Evolutionary conservation across 306 rosid genomes (phyloP).

Genomic region (Begonia peltatifolia): DNA sequence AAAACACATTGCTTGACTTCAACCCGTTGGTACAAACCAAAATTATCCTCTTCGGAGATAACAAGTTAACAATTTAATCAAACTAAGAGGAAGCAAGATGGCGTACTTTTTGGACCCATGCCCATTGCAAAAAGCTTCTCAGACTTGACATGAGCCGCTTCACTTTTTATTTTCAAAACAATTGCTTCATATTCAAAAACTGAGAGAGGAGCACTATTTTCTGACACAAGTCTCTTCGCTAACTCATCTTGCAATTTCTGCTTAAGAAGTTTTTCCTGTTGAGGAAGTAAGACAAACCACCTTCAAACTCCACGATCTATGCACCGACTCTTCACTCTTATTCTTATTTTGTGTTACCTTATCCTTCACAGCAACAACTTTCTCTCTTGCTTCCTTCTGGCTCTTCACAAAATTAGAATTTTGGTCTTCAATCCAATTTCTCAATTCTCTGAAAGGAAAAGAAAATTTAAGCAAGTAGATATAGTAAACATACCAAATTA

Average conservation of each 20-base stretch:
- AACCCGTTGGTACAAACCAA: too few species aligned
- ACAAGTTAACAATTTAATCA: too few species aligned
- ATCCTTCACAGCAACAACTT: conserved; percentile 22
- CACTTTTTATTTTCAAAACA: conserved; percentile 28
- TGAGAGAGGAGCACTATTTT: conserved; percentile 18
- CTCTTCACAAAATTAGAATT: conserved; percentile 13
- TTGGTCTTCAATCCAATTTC: conserved; percentile 34
- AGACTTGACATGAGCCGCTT: conserved; percentile 40
- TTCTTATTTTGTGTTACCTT: conserved; percentile 19
- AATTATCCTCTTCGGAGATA: too few species aligned
- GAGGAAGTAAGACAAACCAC: neutral
- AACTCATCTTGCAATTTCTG: conserved; percentile 31
- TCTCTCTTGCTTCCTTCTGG: conserved; percentile 23
- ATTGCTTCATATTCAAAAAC: conserved; percentile 19
- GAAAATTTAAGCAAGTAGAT: neutral
- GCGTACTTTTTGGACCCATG: conserved; percentile 34
- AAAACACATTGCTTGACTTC: too few species aligned
- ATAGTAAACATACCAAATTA: neutral
- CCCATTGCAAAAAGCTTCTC: conserved; percentile 32
- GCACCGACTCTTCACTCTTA: neutral
- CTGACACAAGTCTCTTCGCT: conserved; percentile 20
- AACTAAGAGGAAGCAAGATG: neutral
- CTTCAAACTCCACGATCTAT: neutral
- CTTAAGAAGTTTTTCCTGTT: conserved; percentile 25
- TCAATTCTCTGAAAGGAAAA: conserved; percentile 22